Evolutionary conservation across 768 basidiomycete species (phyloP).

Genomic region (Cystofilobasidium macerans): DNA sequence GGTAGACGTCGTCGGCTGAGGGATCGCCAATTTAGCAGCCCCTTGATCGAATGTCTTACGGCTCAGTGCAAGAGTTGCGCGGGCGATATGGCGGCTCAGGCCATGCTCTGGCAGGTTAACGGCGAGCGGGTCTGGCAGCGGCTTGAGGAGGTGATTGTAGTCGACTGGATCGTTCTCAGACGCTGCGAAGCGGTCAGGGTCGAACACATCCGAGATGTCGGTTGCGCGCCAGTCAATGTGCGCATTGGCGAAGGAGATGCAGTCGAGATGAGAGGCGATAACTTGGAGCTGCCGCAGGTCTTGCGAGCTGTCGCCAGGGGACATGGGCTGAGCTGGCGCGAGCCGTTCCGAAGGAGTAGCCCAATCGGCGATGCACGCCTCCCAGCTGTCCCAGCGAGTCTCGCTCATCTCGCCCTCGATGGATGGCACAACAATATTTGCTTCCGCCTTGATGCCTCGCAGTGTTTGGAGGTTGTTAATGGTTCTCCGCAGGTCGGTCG

Average conservation of each 20-base stretch:
- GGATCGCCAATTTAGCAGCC: neutral
- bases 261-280: conserved; percentile 25
- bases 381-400: conserved; percentile 24
- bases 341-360: neutral
- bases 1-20: conserved; percentile 20
- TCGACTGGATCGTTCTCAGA: conserved; percentile 39
- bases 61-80: conserved; percentile 18
- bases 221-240: conserved; percentile 41
- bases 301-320: neutral
- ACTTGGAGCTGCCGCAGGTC: conserved; percentile 1
- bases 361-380: conserved; percentile 15
- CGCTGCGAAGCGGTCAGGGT: conserved; percentile 38
- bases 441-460: conserved; percentile 7
- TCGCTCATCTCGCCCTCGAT: neutral
- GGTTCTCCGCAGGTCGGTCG: conserved; percentile 53
- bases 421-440: too few relatives aligned
- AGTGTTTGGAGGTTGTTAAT: conserved; percentile 54
- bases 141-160: conserved; percentile 33
- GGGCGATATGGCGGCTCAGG: conserved; percentile 28
- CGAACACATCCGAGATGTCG: conserved; percentile 39
- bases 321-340: neutral
- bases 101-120: conserved; percentile 30
- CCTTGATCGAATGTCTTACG: conserved; percentile 13
- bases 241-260: conserved; percentile 49
- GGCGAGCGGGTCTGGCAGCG: conserved; percentile 22